Evolutionary conservation across 352 stramenopile species (phyloP).

Genomic region (Phytophthora uliginosa): DNA sequence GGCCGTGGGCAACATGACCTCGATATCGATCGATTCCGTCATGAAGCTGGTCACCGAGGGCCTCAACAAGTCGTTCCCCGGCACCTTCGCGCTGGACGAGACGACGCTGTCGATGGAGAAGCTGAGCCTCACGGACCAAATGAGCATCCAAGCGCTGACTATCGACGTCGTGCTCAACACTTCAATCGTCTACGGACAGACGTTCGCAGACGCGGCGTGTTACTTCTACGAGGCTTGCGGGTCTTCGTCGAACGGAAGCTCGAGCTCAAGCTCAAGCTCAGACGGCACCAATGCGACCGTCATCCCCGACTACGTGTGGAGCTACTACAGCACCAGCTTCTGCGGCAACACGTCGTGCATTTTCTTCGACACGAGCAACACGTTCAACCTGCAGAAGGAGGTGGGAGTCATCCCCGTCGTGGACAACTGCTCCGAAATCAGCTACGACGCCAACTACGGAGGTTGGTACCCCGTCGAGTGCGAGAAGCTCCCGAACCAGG

Average conservation of each 20-base stretch:
- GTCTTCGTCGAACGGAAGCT: conserved; percentile 11
- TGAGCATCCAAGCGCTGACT: conserved; percentile 35
- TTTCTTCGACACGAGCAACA: conserved; percentile 44
- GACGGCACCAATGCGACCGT: conserved; percentile 15
- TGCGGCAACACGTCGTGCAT: conserved; percentile 44
- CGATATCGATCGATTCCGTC: conserved; percentile 25
- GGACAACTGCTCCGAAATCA: conserved; percentile 39
- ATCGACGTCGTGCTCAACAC: conserved; percentile 39
- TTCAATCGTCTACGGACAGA: conserved; percentile 31
- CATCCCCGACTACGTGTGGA: conserved; percentile 36
- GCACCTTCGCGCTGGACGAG: conserved; percentile 32
- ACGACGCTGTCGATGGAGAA: conserved; percentile 39
- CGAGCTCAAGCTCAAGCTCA: neutral
- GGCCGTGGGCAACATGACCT: conserved; percentile 23
- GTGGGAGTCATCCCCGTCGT: conserved; percentile 43
- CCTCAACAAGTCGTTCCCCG: conserved; percentile 45
- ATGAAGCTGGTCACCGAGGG: conserved; percentile 29
- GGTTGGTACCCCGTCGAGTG: conserved; percentile 50
- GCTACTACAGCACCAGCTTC: conserved; percentile 36
- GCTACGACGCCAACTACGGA: conserved; percentile 53
- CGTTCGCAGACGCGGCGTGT: conserved; percentile 21
- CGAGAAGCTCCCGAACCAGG: conserved; percentile 29
- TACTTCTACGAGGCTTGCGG: conserved; percentile 12
- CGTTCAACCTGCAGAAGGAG: conserved; percentile 48
- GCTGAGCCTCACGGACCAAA: conserved; percentile 33